Evolutionary conservation across 1,139 yeast genomes (phyloP).

Genomic region (Blastobotrys capitulatus): DNA sequence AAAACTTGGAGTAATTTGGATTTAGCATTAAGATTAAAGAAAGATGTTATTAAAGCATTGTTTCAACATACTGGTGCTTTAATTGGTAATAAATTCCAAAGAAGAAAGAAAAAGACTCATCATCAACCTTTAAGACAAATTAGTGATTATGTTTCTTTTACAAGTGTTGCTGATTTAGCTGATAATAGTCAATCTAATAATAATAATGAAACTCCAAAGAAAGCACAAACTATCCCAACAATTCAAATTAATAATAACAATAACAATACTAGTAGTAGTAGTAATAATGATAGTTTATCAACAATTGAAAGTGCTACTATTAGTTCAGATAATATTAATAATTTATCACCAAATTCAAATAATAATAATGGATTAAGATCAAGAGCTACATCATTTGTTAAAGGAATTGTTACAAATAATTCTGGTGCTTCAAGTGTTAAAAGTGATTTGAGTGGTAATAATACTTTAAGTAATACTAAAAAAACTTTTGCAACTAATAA

Average conservation of each 20-base stretch:
- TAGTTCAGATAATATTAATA: background rate
- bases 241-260: background rate
- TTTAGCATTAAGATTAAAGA: conserved; percentile 55
- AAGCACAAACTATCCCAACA: background rate
- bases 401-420: conserved; percentile 12
- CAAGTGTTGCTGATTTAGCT: conserved; percentile 29
- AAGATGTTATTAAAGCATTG: conserved; percentile 58
- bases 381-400: conserved; percentile 15
- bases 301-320: background rate
- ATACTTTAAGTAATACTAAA: background rate
- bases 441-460: background rate
- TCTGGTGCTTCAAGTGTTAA: background rate
- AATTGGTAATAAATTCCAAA: conserved; percentile 67
- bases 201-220: background rate
- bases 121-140: conserved; percentile 31
- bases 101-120: conserved; percentile 21
- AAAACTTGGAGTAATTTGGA: conserved; percentile 80
- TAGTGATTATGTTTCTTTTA: conserved; percentile 31
- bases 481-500: background rate
- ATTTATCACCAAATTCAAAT: background rate
- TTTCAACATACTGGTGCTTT: conserved; percentile 74
- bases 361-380: conserved; percentile 8
- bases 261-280: background rate
- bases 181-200: background rate
- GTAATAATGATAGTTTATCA: background rate